Conservation (phyloP, 148 eudicot genomes). For the Silene conica region DNA sequence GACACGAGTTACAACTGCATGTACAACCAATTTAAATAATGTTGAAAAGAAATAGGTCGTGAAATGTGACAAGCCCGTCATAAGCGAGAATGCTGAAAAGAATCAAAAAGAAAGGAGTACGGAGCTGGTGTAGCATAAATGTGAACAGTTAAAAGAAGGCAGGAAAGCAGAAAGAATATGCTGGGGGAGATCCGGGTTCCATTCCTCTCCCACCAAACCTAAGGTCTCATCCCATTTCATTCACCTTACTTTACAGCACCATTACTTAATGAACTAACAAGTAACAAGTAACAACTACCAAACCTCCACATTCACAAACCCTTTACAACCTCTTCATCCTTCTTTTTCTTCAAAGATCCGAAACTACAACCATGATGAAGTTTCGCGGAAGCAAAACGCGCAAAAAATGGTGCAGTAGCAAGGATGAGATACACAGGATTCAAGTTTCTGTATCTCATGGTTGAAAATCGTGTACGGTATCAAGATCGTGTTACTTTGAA, state of each 20-base stretch:
- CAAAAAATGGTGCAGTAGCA: constrained; percentile 4
- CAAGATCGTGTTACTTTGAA: constrained; percentile 9
- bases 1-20: too few species aligned
- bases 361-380: background rate
- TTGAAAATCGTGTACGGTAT: constrained; percentile 8
- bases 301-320: constrained; percentile 5
- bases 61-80: too few species aligned
- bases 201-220: constrained; percentile 19
- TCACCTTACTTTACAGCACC: constrained; percentile 12
- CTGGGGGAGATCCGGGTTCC: constrained; percentile 35
- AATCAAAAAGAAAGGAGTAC: too few species aligned
- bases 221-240: constrained; percentile 12
- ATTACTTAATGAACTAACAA: background rate
- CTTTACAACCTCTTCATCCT: constrained; percentile 10
- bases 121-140: constrained; percentile 19
- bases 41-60: too few species aligned
- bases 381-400: constrained; percentile 11
- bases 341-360: background rate
- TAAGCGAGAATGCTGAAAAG: too few species aligned
- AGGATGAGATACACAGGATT: background rate
- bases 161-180: constrained; percentile 32
- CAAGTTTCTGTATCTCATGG: constrained; percentile 1
- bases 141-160: constrained; percentile 5
- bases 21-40: too few species aligned
- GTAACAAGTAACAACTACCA: too few species aligned